Evolutionary conservation across 768 basidiomycete species (phyloP), one percentile per base, ranked within the genome.

Genomic region (Nidularia sp.): DNA sequence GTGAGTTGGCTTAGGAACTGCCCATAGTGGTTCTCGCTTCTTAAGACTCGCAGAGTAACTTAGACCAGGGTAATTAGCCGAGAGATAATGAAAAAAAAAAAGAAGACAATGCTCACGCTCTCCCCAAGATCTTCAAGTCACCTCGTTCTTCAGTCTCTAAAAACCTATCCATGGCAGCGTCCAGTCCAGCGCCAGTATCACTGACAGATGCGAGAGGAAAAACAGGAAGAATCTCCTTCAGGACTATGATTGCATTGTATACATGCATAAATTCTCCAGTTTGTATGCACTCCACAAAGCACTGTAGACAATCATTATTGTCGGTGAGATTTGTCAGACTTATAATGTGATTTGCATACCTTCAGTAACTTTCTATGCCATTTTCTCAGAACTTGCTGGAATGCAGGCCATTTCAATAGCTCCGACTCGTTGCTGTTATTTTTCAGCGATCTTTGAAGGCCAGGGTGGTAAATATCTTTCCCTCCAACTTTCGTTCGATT

Each of bases 201-300:
- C 70, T 70, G 36, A 86, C 80, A 8, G 81, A 70, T 13, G 83
- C 79, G 7, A 89, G 63, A 29, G 96, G 96, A 70, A 97, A 97
- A 47, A 91, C 87, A 1, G 90, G 86, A 32, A 94, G 77, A 18
- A 98, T 83, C 66, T 97, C 92, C 62, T 94, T 92, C 56, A 97
- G 76, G 31, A 99, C 86, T 36, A 95, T 83, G 67, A 98, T 90
- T n/a, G 92, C 81, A 63, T 99, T 99, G 68, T 96, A 95, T 50
- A 98, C 90, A 60, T 93, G 93, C 90, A 98, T 96, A 66, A 95
- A 98, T 62, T 95, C 95, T 47, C 81, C 83, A 2, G 93, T 88
- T 60, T 86, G 80, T 55, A 98, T 86, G 63, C 89, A 93, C 33
- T 84, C 86, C 15, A 78, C 73, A 57, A 98, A 83, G 51, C 83